Evolutionary conservation across 108 stramenopile species (phyloP), one percentile per base, ranked within the genome.

Genomic region (Cyclotella choctawhatcheeana): DNA sequence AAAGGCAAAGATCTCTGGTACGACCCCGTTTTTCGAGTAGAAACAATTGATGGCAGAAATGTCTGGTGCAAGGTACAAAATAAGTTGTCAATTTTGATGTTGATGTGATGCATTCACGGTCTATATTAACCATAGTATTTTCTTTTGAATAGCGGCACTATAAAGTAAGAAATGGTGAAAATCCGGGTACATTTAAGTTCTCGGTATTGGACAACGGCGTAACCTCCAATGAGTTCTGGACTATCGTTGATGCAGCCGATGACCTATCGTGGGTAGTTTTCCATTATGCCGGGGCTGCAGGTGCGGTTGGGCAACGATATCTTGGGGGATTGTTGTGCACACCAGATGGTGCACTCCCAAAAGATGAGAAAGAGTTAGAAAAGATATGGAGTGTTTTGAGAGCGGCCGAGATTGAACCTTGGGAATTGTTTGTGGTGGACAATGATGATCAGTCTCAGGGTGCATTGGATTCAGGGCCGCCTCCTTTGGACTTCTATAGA

Each of bases 21-120:
- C 74, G 97, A 98, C 84, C 98, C 98, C 13, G 93, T 97, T 2
- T 98, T 98, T 77, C 84, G 93, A 34, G 98, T 98, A 13, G 88
- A 96, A 68, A 97, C 95, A 18, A 71, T 97, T 30, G 95, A 98
- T 69, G 95, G 94, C n/a, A 69, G 92, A 17, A 76, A 90, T 70
- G 91, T 98, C 0, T 94, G 97, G 93, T 86, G 92, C 69, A 93
- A 91, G 62, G 71, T 73, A 50, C 50, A 54, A 12, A 17, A 27
- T 7, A 37, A 58, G 6, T 2, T 58, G 1, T 58, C 10, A 25
- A 14, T 14, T 5, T 63, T 26, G 2, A 5, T 30, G 1, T 6
- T 33, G 1, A 37, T 30, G 22, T 21, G 51, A 17, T 35, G 5
- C 69, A 25, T 56, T 0, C 50, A 13, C n/a, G 12, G 16, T 44